Base-by-base conservation (phyloP, 805 yeast species). In the Saturnispora diversa region DNA sequence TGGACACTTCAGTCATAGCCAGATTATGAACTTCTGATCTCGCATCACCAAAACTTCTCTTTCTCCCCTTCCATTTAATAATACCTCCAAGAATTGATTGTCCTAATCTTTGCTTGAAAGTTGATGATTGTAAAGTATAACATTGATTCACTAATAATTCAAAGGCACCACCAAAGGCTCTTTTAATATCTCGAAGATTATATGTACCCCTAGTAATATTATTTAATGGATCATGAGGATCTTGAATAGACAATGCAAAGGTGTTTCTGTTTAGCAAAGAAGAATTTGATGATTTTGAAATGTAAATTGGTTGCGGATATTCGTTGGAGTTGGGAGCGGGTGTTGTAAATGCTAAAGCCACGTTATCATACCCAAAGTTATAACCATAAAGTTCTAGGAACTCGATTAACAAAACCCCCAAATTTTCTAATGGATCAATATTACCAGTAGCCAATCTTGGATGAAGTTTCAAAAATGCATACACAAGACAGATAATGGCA, bases 361-460 rank as follows among this genome's bases (percentile, higher is more conserved):
- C 80, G 44, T 72, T 67, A 53, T 84, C 92, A 56, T 85, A 87
- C 21, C 88, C 86, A 62, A 90, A 90, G 54, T 85, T 80, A 47
- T 82, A 72, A 8, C 98, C 98, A 54, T 87, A 90, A 6, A 87
- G 68, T 59, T 88, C 96, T 57, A 92, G 88, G 52, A 92, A 88
- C 57, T 92, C 97, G 37, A 90, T 82, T 39, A 92, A 63, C 20
- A 90, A 63, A 2, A 86, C 80, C 2, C 98, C 98, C 42, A 90
- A 60, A 54, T 92, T 90, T 31, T 80, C 82, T 50, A 73, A 50
- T 2, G 86, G 77, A 36, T 73, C 69, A 41, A 87, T 80, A 34
- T 76, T 75, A 6, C 74, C 69, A 0, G 94, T 75, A 2, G 79
- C 57, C 10, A 86, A 55, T 48, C 87, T 69, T 12, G 95, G 95